phyloP scores from a whole-genome alignment of 192 early-diverging fungal genomes.

The Coemansia sp. region DNA sequence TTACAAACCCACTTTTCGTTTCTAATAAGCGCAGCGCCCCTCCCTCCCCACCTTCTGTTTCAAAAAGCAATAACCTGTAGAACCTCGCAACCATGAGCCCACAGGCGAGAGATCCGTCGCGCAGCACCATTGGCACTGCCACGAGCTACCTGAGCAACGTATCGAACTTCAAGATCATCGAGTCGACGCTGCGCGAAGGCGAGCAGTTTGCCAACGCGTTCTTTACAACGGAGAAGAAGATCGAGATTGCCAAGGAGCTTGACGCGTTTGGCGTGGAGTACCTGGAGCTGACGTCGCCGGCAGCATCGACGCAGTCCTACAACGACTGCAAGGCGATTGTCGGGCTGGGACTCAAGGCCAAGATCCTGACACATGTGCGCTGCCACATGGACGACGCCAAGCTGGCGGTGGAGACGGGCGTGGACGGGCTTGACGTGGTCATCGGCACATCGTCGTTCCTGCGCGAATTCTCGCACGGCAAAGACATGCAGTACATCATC shows the following conservation, averaged over 20 bases:
- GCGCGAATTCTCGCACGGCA: conserved; percentile 98
- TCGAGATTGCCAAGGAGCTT: conserved; percentile 97
- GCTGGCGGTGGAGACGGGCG: conserved; percentile 95
- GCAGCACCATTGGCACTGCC: conserved; percentile 43
- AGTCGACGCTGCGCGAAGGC: conserved; percentile 94
- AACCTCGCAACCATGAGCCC: conserved; percentile 39
- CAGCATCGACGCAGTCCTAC: conserved; percentile 95
- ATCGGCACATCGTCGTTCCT: conserved; percentile 96
- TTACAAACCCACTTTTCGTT: too few relatives aligned
- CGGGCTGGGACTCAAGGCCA: conserved; percentile 93
- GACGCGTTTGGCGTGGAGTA: conserved; percentile 99
- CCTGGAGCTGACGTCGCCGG: conserved; percentile 95
- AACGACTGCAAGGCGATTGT: conserved; percentile 89
- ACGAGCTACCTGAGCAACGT: conserved; percentile 79
- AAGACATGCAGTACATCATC: conserved; percentile 98
- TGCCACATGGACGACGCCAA: conserved; percentile 99
- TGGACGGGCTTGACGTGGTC: conserved; percentile 96
- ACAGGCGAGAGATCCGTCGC: conserved; percentile 46
- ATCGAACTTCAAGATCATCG: conserved; percentile 93
- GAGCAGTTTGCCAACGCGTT: conserved; percentile 99
- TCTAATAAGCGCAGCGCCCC: too few relatives aligned
- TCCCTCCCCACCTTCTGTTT: too few relatives aligned
- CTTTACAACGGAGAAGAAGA: conserved; percentile 96
- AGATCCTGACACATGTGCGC: conserved; percentile 94
- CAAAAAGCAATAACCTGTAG: conserved; percentile 18